Evolutionary conservation across 1,284 basidiomycete genomes (phyloP).

Genomic region (Mrakiaceae sp.): DNA sequence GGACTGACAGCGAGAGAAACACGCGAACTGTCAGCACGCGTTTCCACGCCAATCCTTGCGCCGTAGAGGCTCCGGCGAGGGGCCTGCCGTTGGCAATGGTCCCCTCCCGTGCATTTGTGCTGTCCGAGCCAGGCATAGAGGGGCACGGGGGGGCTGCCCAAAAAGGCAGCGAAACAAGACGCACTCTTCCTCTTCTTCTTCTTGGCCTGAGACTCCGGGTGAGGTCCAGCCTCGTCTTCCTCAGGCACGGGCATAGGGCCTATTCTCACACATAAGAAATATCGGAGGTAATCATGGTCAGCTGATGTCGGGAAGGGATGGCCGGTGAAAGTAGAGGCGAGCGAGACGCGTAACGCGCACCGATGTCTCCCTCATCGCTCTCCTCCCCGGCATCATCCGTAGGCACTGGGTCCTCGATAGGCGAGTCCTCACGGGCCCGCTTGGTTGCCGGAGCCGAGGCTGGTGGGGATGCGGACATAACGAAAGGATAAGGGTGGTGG

Average conservation of each 20-base stretch:
- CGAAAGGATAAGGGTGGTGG: not conserved
- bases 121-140: not conserved
- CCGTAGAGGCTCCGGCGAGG: too few species aligned
- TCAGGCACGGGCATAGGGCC: slow-evolving; percentile 15
- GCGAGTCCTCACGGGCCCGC: not conserved
- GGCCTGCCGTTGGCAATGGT: not conserved
- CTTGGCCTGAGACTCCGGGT: slow-evolving; percentile 16
- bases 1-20: slow-evolving; percentile 36
- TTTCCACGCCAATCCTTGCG: not conserved
- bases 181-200: slow-evolving; percentile 32
- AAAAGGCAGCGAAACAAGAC: not conserved
- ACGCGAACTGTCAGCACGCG: not conserved
- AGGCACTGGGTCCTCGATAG: not conserved
- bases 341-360: slow-evolving; percentile 3
- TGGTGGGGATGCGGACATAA: slow-evolving; percentile 2
- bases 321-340: not conserved
- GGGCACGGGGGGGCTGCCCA: not conserved
- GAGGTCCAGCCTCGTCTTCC: slow-evolving; percentile 12
- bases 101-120: not conserved
- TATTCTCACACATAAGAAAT: not conserved
- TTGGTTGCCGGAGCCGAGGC: not conserved
- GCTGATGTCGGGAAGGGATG: not conserved
- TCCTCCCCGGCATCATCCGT: not conserved
- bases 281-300: not conserved
- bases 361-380: slow-evolving; percentile 10